phyloP scores from a whole-genome alignment of 352 stramenopile genomes.

The Phytophthora melonis region DNA sequence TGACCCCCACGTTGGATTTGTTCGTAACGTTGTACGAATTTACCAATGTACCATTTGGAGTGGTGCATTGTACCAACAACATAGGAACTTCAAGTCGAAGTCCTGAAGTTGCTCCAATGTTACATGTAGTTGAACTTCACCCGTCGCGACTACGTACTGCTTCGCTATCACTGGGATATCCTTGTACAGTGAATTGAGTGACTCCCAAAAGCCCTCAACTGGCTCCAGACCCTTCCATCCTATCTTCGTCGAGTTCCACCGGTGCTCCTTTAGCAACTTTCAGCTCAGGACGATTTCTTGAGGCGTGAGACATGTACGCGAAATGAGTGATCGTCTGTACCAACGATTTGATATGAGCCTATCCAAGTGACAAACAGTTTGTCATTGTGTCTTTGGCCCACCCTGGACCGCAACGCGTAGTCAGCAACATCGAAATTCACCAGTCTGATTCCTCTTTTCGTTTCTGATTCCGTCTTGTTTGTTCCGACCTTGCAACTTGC shows the following conservation, averaged over 20 bases:
- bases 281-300: constrained; percentile 30
- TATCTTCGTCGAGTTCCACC: constrained; percentile 9
- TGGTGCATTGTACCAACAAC: neutral
- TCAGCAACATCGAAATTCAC: constrained; percentile 33
- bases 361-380: constrained; percentile 44
- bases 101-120: constrained; percentile 1
- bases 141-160: neutral
- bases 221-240: constrained; percentile 2
- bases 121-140: no score
- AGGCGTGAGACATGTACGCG: constrained; percentile 33
- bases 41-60: neutral
- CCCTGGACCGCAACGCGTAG: constrained; percentile 37
- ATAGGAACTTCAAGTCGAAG: constrained; percentile 1
- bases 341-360: constrained; percentile 32
- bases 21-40: neutral
- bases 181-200: constrained; percentile 5
- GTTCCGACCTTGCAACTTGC: constrained; percentile 4
- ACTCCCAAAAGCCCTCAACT: constrained; percentile 11
- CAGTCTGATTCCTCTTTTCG: constrained; percentile 3
- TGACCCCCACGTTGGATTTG: neutral
- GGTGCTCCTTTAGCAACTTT: constrained; percentile 9
- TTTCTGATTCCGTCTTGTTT: constrained; percentile 5
- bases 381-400: constrained; percentile 29
- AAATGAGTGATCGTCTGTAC: constrained; percentile 28
- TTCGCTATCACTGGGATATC: constrained; percentile 10